Conservation (phyloP, 306 rosid genomes). For the apple (Malus domestica) region DNA sequence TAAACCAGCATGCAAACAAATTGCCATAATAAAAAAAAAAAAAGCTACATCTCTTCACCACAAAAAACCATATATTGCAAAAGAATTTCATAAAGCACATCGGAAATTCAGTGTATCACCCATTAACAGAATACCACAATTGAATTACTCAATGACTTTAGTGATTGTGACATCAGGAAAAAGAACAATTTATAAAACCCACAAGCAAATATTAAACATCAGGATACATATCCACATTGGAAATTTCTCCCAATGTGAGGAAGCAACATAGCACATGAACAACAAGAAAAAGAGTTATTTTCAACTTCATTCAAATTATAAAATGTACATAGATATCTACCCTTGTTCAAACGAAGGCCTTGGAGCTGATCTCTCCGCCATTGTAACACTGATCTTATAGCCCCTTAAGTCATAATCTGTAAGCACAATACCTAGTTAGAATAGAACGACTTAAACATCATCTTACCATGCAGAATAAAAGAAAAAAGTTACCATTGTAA, state of each 20-base stretch:
- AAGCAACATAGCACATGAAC: background rate
- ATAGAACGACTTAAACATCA: background rate
- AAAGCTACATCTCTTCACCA: background rate
- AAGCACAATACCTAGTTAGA: constrained; percentile 16
- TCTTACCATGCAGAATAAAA: background rate
- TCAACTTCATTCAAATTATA: background rate
- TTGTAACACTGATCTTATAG: constrained; percentile 64
- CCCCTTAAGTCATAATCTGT: constrained; percentile 90
- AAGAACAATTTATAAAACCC: background rate
- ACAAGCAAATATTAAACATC: background rate
- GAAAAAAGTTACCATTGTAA: constrained; percentile 56
- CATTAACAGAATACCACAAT: background rate
- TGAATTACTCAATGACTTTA: background rate
- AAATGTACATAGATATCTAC: constrained; percentile 29
- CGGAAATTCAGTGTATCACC: background rate
- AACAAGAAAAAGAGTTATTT: background rate
- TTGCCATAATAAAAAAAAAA: background rate
- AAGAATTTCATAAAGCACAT: background rate
- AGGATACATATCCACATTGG: background rate
- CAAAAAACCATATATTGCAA: too few relatives aligned
- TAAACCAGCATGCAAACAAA: background rate
- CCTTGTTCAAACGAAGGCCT: constrained; percentile 67
- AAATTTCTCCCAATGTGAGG: background rate
- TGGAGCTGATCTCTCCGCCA: constrained; percentile 98
- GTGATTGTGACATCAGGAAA: background rate